These are phyloP conservation scores for Phellinidium pouzarii DNA, from an alignment of 1,284 basidiomycete species.

Conservation along the genomic window DNA sequence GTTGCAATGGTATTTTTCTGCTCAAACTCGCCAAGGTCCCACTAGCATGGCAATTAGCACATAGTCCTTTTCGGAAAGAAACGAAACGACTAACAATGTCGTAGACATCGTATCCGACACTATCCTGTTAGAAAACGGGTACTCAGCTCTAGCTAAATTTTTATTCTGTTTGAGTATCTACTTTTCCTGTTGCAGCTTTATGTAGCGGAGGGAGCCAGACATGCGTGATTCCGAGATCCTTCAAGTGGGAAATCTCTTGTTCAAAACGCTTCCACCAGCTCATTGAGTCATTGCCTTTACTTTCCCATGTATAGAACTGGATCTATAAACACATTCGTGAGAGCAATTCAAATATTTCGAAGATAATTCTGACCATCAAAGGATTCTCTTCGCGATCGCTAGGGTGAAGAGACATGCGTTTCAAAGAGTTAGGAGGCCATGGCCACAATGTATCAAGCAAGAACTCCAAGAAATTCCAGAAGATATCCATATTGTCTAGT, in stretches of 20 bases:
- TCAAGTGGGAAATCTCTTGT: slow-evolving; percentile 60
- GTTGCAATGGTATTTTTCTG: slow-evolving; percentile 77
- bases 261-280: slow-evolving; percentile 86
- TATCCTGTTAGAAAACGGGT: slow-evolving; percentile 34
- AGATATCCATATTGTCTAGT: slow-evolving; percentile 17
- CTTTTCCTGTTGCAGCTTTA: slow-evolving; percentile 53
- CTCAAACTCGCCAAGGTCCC: slow-evolving; percentile 91
- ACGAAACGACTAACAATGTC: slow-evolving; percentile 48
- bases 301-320: slow-evolving; percentile 83
- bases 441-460: slow-evolving; percentile 22
- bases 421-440: slow-evolving; percentile 37
- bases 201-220: slow-evolving; percentile 75
- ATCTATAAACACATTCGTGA: slow-evolving; percentile 37
- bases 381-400: slow-evolving; percentile 42
- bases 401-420: slow-evolving; percentile 52
- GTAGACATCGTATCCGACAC: slow-evolving; percentile 76
- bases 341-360: background rate
- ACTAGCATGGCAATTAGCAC: slow-evolving; percentile 35
- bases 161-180: slow-evolving; percentile 29
- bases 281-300: slow-evolving; percentile 40
- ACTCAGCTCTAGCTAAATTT: background rate
- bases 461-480: slow-evolving; percentile 23
- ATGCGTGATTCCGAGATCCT: slow-evolving; percentile 78
- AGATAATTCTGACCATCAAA: slow-evolving; percentile 45
- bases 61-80: background rate